A percentile compares a stretch with the other conserved stretches of the same genome.
phyloP scores from a whole-genome alignment of 2,329 filamentous ascomycete genomes.

The Neofusicoccum ribis region DNA sequence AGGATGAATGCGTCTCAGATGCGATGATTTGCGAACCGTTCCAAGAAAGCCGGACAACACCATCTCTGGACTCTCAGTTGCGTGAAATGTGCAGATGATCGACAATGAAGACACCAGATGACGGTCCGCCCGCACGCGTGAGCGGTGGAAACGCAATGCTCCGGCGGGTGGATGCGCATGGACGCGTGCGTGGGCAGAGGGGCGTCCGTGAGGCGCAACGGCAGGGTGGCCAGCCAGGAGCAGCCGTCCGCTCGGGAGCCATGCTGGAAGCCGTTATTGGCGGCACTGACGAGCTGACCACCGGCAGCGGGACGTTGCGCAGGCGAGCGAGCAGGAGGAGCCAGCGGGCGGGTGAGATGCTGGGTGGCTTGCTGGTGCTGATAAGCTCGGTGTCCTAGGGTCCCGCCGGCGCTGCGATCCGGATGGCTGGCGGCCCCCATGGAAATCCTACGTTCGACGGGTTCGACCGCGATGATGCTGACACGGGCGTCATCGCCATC shows the following conservation, averaged over 20 bases:
- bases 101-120: background rate
- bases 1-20: too few relatives aligned
- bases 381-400: slow-evolving; percentile 3
- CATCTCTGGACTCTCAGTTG: background rate
- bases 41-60: background rate
- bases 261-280: background rate
- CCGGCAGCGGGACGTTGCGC: slow-evolving; percentile 12
- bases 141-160: background rate
- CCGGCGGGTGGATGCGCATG: slow-evolving; percentile 2
- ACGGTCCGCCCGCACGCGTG: background rate
- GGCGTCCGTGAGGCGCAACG: background rate
- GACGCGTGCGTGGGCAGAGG: slow-evolving; percentile 1
- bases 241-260: background rate
- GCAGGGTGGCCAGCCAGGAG: background rate
- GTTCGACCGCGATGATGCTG: background rate
- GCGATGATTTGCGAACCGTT: too few relatives aligned
- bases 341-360: slow-evolving; percentile 9
- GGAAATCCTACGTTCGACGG: background rate
- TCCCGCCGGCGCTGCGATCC: background rate
- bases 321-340: slow-evolving; percentile 1
- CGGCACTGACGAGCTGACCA: background rate
- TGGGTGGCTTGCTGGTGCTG: slow-evolving; percentile 8
- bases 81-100: background rate
- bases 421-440: background rate
- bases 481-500: background rate